Conservation (phyloP, 2,329 filamentous ascomycete genomes). For the Phaeosphaeriaceae sp. region DNA sequence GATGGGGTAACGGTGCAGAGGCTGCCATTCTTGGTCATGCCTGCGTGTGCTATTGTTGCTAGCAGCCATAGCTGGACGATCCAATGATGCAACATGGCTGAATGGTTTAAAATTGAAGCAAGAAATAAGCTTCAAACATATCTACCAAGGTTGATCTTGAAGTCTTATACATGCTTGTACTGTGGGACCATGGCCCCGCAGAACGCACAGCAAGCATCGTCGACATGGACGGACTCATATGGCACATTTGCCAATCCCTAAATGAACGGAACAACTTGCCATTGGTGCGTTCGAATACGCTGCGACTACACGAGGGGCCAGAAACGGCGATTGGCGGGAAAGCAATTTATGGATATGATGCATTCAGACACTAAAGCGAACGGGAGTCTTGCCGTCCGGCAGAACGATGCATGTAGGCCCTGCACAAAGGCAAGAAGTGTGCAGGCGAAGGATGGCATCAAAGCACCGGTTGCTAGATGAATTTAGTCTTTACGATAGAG, state of each 20-base stretch:
- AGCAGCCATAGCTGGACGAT: conserved; percentile 16
- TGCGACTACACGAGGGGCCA: no score
- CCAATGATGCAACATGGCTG: conserved; percentile 14
- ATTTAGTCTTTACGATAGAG: no score
- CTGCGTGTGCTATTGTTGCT: conserved; percentile 15
- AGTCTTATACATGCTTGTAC: conserved; percentile 20
- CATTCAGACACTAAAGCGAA: no score
- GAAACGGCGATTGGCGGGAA: not conserved
- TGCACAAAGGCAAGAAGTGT: no score
- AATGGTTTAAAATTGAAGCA: not conserved
- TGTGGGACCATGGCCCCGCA: conserved; percentile 11
- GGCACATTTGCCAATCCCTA: no score
- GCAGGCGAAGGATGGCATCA: no score
- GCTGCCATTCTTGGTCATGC: conserved; percentile 30
- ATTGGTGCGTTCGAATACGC: conserved; percentile 10
- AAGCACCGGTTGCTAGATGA: no score
- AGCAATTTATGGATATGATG: conserved; percentile 7
- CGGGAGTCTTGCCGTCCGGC: no score
- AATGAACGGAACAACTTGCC: not conserved
- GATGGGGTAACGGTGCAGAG: conserved; percentile 33
- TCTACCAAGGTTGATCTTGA: not conserved
- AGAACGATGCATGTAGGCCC: no score
- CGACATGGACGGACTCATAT: no score
- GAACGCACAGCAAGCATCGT: not conserved
- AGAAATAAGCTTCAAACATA: not conserved